Conservation (phyloP, 202 grass and related monocot genomes). For the Miscanthus sacchariflorus region DNA sequence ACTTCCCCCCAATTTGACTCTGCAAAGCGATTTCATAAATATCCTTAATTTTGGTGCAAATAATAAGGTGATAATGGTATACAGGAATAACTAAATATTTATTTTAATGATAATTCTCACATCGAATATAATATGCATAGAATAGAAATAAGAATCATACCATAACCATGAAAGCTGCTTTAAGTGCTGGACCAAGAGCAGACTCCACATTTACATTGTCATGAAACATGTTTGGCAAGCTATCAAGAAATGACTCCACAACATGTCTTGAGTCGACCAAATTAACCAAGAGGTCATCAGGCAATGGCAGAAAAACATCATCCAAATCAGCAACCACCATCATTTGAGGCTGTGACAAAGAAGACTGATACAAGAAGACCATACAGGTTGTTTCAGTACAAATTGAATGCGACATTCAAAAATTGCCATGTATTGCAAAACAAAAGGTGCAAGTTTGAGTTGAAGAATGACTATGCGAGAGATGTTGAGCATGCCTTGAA, state of each 20-base stretch:
- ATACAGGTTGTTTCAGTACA: conserved; percentile 32
- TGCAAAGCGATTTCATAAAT: conserved; percentile 49
- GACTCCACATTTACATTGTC: conserved; percentile 92
- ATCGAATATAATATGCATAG: conserved; percentile 25
- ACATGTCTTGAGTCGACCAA: conserved; percentile 88
- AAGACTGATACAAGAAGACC: conserved; percentile 70
- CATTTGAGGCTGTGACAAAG: conserved; percentile 97
- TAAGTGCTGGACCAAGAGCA: conserved; percentile 93
- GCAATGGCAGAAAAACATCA: conserved; percentile 91
- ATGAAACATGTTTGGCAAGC: conserved; percentile 94
- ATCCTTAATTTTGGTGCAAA: conserved; percentile 37
- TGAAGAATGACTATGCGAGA: conserved; percentile 8
- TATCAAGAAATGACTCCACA: conserved; percentile 89
- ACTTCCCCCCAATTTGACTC: conserved; percentile 94
- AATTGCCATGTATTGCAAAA: conserved; percentile 19
- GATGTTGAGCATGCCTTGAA: conserved; percentile 67
- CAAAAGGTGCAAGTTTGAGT: neutral
- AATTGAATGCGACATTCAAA: conserved; percentile 26
- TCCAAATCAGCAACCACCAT: conserved; percentile 96
- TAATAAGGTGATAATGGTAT: conserved; percentile 26
- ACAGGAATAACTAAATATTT: conserved; percentile 14
- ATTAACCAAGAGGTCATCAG: conserved; percentile 97
- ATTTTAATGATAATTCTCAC: conserved; percentile 14
- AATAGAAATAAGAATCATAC: conserved; percentile 56
- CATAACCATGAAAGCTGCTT: conserved; percentile 98